Evolutionary conservation across 768 basidiomycete genomes (phyloP).

Genomic region (Leccinum olivaceopallidum): DNA sequence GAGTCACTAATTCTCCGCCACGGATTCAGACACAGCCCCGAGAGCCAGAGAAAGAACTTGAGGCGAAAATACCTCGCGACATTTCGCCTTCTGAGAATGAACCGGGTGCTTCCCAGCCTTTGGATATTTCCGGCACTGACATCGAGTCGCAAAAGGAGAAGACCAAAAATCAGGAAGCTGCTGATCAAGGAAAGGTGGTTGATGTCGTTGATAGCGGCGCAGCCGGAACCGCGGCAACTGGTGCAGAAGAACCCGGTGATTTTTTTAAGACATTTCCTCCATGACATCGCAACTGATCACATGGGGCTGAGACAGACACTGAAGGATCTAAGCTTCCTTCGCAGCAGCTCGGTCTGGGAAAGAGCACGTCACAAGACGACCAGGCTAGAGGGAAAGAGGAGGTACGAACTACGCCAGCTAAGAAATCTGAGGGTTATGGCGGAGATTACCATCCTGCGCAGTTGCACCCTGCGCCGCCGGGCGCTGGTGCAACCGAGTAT

Average conservation of each 20-base stretch:
- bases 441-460: constrained; percentile 31
- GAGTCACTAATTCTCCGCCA: constrained; percentile 9
- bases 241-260: not conserved
- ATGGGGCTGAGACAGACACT: not conserved
- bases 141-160: constrained; percentile 4
- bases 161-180: not conserved
- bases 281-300: not conserved
- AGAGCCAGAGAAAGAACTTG: not conserved
- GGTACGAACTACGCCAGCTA: not conserved
- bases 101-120: not conserved
- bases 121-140: not conserved
- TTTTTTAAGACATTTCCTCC: constrained; percentile 4
- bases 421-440: constrained; percentile 8
- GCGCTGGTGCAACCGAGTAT: constrained; percentile 18
- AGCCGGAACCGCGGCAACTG: not conserved
- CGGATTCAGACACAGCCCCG: constrained; percentile 5
- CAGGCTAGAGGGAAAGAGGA: constrained; percentile 3
- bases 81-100: not conserved
- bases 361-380: constrained; percentile 1
- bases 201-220: not conserved
- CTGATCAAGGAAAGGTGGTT: not conserved
- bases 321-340: not conserved
- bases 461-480: constrained; percentile 29
- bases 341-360: not conserved
- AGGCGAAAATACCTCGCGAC: constrained; percentile 2